Evolutionary conservation across 768 basidiomycete species (phyloP).

Genomic region (Hortiboletus flavorubellus): DNA sequence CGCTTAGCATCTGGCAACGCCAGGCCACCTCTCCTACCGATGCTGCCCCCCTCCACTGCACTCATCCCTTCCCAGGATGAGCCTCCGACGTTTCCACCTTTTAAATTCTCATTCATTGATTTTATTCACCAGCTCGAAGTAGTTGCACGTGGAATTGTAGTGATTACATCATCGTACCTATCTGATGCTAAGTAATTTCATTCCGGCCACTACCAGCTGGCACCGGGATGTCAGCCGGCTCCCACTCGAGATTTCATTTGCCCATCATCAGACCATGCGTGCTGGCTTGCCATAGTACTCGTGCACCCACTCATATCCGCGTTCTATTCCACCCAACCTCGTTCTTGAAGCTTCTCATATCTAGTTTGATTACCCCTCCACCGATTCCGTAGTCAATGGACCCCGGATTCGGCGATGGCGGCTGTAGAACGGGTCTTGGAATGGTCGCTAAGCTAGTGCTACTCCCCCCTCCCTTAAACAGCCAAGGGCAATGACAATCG

Average conservation of each 20-base stretch:
- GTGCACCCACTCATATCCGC: constrained; percentile 20
- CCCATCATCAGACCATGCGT: background rate
- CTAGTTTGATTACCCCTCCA: background rate
- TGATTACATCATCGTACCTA: constrained; percentile 30
- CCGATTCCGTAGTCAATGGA: background rate
- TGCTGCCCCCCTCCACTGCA: background rate
- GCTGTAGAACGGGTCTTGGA: constrained; percentile 13
- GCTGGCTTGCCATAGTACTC: background rate
- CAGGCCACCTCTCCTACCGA: background rate
- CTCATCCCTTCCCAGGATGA: background rate
- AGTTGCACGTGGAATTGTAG: constrained; percentile 19
- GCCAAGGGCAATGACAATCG: background rate
- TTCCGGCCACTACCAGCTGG: constrained; percentile 11
- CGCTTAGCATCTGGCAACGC: background rate
- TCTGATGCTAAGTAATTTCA: constrained; percentile 20
- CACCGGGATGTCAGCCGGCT: background rate
- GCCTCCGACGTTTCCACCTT: background rate
- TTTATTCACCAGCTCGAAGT: constrained; percentile 10
- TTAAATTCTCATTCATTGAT: background rate
- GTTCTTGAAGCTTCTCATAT: constrained; percentile 5
- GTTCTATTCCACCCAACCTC: background rate
- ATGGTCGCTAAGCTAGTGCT: background rate
- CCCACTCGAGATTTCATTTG: background rate
- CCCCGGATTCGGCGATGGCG: constrained; percentile 9
- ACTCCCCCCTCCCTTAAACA: background rate